Base-by-base conservation (phyloP, 345 rosid genomes). In the Lagerstroemia speciosa region DNA sequence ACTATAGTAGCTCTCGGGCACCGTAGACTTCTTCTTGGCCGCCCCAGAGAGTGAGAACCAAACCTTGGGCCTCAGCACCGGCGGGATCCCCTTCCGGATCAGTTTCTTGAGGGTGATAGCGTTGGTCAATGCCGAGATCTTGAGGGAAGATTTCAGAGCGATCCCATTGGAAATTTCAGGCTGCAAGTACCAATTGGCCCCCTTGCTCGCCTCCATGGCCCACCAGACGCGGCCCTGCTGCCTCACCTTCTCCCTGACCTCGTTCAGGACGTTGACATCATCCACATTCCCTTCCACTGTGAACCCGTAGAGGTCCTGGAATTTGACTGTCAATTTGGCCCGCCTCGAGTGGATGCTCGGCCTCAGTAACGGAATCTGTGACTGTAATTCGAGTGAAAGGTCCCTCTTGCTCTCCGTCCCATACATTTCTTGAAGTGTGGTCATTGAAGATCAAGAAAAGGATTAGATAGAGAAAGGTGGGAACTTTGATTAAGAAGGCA, bases 11-110 rank as follows among this genome's bases (percentile, higher is more conserved):
- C 98, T 95, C 37, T 95, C 97, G 3, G 99, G 99, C 43, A 90
- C 99, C 9, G 97, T 92, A 48, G 98, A 92, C 74, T 95, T 95
- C 90, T 95, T 95, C 92, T 92, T 95, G 19, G 99, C 99, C 5
- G 99, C 97, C 68, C 99, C 99, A 0, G 99, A 95, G 26, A 95
- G 84, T 57, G 99, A 88, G 76, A 95, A 92, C 99, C 99, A 95
- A 48, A 95, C 94, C 84, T 92, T 95, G 0, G 98, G 99, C 74
- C 99, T 78, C 27, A 95, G 85, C 43, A 90, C 92, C 9, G 99
- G 99, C 6, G 99, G 98, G 29, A 95, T 92, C 48, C 99, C 99
- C 78, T 95, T 92, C 87, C 98, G 80, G 58, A 93, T 83, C 81
- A 95, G 83, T 84, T 79, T 86, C 92, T 84, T 92, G 85, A 95